phyloP scores from a whole-genome alignment of 2,329 filamentous ascomycete species.

The Neocucurbitaria cava region DNA sequence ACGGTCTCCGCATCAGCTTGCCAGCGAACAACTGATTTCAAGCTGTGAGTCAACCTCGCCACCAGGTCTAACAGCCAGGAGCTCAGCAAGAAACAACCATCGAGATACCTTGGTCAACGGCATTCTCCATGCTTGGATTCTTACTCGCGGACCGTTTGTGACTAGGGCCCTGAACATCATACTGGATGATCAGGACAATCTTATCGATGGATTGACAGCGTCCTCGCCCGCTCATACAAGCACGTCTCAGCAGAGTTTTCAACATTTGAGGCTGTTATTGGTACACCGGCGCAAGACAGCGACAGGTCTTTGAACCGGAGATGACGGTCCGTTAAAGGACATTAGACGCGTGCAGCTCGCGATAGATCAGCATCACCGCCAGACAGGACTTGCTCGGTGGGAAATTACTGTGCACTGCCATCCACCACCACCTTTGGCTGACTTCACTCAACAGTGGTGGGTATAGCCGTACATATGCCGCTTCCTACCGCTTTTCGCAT shows the following conservation, averaged over 20 bases:
- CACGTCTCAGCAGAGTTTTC: not conserved
- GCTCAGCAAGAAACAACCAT: not conserved
- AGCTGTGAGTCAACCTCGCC: not conserved
- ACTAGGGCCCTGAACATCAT: too few species aligned
- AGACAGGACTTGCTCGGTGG: not conserved
- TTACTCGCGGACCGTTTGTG: not conserved
- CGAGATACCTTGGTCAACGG: not conserved
- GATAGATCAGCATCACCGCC: not conserved
- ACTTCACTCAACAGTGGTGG: not conserved
- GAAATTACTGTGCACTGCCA: not conserved
- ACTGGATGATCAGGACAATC: not conserved
- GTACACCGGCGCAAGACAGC: not conserved
- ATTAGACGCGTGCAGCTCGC: not conserved
- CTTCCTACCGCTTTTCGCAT: not conserved
- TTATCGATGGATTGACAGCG: not conserved
- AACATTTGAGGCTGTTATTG: not conserved
- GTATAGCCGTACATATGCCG: not conserved
- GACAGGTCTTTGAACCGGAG: not conserved
- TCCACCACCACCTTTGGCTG: not conserved
- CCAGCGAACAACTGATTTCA: not conserved
- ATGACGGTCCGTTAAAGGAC: not conserved
- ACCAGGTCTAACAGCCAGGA: not conserved
- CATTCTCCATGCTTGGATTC: not conserved
- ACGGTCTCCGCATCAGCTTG: not conserved
- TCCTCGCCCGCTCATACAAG: not conserved